A percentile compares a stretch with the other conserved stretches of the same genome.
Conservation (phyloP, 805 yeast genomes). For the Candida sakaeoensis region DNA sequence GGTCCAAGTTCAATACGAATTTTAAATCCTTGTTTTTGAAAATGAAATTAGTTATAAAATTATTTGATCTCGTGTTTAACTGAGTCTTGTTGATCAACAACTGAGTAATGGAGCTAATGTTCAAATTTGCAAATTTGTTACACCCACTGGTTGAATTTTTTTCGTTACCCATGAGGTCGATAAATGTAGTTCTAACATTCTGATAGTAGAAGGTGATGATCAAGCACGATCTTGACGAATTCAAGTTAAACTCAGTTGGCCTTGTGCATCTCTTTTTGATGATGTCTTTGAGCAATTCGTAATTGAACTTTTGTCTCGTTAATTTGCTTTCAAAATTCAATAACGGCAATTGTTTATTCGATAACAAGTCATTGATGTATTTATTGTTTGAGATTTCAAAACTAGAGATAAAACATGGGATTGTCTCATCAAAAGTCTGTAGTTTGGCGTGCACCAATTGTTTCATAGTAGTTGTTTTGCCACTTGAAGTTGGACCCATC, state of each 20-base stretch:
- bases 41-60: constrained; percentile 24
- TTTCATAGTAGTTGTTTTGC: constrained; percentile 28
- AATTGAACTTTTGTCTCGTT: constrained; percentile 11
- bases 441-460: constrained; percentile 14
- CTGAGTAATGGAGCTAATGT: constrained; percentile 26
- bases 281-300: constrained; percentile 12
- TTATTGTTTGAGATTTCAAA: constrained; percentile 27
- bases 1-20: constrained; percentile 26
- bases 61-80: constrained; percentile 20
- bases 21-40: constrained; percentile 18
- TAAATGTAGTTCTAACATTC: constrained; percentile 17
- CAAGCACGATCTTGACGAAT: constrained; percentile 25
- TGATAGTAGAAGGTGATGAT: constrained; percentile 21
- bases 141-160: constrained; percentile 13
- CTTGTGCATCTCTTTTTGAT: constrained; percentile 18
- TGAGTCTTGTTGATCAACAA: constrained; percentile 12
- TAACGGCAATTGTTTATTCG: constrained; percentile 1
- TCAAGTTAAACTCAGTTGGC: constrained; percentile 17
- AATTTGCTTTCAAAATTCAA: constrained; percentile 13
- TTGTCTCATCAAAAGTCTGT: constrained; percentile 2
- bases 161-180: constrained; percentile 31
- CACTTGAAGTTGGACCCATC: constrained; percentile 31
- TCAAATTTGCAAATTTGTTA: constrained; percentile 24
- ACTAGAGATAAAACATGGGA: constrained; percentile 18
- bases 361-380: constrained; percentile 23